A percentile compares a stretch with the other conserved stretches of the same genome.
These are phyloP conservation scores for Rhododendron ferrugineum DNA, from an alignment of 148 eudicot genomes.

Conservation along the genomic window DNA sequence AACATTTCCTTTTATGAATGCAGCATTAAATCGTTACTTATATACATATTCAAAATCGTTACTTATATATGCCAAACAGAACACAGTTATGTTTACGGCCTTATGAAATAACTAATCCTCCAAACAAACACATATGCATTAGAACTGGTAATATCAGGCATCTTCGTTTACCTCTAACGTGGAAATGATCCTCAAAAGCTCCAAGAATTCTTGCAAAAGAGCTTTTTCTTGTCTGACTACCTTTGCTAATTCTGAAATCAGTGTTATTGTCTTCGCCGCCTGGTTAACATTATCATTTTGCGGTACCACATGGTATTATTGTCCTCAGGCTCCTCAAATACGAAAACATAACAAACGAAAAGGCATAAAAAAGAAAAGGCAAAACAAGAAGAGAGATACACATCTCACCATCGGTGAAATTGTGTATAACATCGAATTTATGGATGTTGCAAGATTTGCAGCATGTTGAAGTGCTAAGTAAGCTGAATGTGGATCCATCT, in stretches of 20 bases:
- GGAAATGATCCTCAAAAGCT: slow-evolving; percentile 24
- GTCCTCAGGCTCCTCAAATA: not conserved
- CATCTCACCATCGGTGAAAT: slow-evolving; percentile 26
- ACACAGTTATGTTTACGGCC: not conserved
- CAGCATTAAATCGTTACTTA: not conserved
- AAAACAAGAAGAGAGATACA: not conserved
- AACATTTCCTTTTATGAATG: not conserved
- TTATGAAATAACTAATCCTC: no score
- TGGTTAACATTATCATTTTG: not conserved
- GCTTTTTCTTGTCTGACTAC: slow-evolving; percentile 39
- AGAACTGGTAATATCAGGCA: not conserved
- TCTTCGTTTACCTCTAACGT: slow-evolving; percentile 33
- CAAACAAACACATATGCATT: not conserved
- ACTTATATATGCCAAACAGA: not conserved
- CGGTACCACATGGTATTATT: not conserved
- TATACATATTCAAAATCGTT: no score
- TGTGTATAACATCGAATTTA: slow-evolving; percentile 21
- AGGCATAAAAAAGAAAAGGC: not conserved
- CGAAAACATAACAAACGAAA: not conserved
- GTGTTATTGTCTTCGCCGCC: slow-evolving; percentile 19
- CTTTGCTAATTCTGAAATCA: slow-evolving; percentile 31
- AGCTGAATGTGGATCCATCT: slow-evolving; percentile 37
- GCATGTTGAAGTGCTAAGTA: slow-evolving; percentile 23
- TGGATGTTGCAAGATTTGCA: slow-evolving; percentile 28
- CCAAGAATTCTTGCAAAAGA: slow-evolving; percentile 39